Base-by-base conservation (phyloP, 495 filamentous ascomycete genomes). In the Cercophora samala region DNA sequence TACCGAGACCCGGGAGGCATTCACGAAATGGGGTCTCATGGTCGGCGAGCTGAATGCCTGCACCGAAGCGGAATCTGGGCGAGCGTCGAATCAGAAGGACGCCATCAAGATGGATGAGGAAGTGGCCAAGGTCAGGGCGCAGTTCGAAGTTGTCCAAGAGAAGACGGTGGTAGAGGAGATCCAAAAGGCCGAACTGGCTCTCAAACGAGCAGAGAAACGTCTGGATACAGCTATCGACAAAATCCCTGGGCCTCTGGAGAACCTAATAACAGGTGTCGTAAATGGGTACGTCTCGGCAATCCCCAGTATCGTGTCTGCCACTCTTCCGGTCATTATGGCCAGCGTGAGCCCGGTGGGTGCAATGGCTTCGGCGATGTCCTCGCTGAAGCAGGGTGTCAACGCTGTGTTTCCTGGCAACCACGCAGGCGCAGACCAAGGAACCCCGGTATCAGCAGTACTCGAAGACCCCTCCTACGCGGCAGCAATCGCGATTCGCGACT, bases 201-300 rank as follows among this genome's bases (percentile, higher is more conserved):
- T 63, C 18, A 46, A 63, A 1, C 37, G 52, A 11, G 29, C 24
- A 21, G 29, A 46, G 22, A 63, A 63, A 24, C 24, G 46, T 24
- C 61, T 63, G 32, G 61, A 63, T n/a, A 63, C 61, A 23, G 46
- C 52, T 32, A 53, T 53, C 61, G 61, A 63, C 61, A 63, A 63
- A 42, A 46, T 51, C 8, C 61, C 61, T 2, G 32, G 61, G 8
- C 32, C 61, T 4, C 52, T 54, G 17, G 52, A 54, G 52, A 18
- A 54, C 52, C 5, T 54, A 0, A 11, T 54, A 11, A 54, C 52
- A 54, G 52, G 17, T 54, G 15, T 22, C 52, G 42, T 32, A 46
- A 37, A 23, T 53, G 29, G 32, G 61, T 46, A n/a, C 26, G 3
- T 29, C 26, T 29, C 26, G 26, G 26, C 26, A 8, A 29, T 29